These are phyloP conservation scores for Backusella psychrophila DNA, from an alignment of 192 early-diverging fungal species.

Conservation along the genomic window DNA sequence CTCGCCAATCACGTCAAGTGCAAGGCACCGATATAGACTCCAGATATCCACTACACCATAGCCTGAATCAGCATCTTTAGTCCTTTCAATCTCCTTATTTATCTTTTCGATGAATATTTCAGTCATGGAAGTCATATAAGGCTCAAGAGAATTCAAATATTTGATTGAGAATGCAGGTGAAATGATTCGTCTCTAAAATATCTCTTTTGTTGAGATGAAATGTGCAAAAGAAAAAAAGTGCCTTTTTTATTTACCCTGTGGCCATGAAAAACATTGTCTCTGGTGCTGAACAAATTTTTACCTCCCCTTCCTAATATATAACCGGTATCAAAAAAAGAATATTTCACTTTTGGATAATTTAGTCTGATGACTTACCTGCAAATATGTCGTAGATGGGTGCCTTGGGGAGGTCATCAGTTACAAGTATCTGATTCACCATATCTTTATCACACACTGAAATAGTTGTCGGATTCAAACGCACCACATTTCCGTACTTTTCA, in stretches of 20 bases:
- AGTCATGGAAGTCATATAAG: slow-evolving; percentile 30
- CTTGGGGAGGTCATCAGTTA: slow-evolving; percentile 23
- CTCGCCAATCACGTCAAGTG: slow-evolving; percentile 53
- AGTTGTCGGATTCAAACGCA: slow-evolving; percentile 30
- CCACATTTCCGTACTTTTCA: slow-evolving; percentile 41
- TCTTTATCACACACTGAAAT: slow-evolving; percentile 45
- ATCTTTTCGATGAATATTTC: background rate
- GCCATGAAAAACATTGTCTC: slow-evolving; percentile 39
- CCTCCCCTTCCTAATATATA: background rate
- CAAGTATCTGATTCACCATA: slow-evolving; percentile 36
- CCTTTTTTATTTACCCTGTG: slow-evolving; percentile 13
- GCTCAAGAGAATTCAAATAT: slow-evolving; percentile 46
- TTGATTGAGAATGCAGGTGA: slow-evolving; percentile 50
- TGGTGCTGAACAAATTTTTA: slow-evolving; percentile 30
- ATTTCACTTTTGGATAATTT: background rate
- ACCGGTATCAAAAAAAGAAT: background rate
- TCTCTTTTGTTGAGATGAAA: background rate
- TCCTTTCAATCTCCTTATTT: slow-evolving; percentile 16
- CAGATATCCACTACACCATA: slow-evolving; percentile 39
- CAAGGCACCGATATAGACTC: slow-evolving; percentile 21
- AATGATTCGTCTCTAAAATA: slow-evolving; percentile 42
- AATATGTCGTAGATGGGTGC: background rate
- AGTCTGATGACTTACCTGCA: background rate
- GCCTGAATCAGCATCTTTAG: slow-evolving; percentile 27
- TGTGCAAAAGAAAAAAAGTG: background rate